Percentiles rank a stretch among this genome's conserved stretches.
Conservation (phyloP, 257 asterid genomes). For the Primulina huaijiensis region DNA sequence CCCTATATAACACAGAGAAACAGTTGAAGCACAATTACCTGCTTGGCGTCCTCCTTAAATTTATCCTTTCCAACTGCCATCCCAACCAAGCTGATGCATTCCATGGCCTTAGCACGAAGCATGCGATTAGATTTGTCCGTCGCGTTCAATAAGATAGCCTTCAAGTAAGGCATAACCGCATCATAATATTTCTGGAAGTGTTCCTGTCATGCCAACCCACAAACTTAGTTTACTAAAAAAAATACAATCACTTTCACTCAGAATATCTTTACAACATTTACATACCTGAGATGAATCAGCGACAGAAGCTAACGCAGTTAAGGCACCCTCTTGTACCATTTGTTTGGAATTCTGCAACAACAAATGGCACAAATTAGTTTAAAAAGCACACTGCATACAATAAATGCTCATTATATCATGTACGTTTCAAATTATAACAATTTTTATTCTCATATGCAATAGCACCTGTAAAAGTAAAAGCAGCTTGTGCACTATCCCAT, state of each 20-base stretch:
- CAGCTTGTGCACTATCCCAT: slow-evolving; percentile 77
- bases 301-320: slow-evolving; percentile 93
- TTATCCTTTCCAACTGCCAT: slow-evolving; percentile 96
- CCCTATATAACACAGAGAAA: background rate
- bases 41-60: slow-evolving; percentile 87
- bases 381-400: slow-evolving; percentile 5
- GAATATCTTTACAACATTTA: background rate
- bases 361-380: slow-evolving; percentile 19
- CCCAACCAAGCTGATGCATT: slow-evolving; percentile 92
- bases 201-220: slow-evolving; percentile 41
- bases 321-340: slow-evolving; percentile 99
- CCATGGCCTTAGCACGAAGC: slow-evolving; percentile 99
- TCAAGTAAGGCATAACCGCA: slow-evolving; percentile 90
- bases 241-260: slow-evolving; percentile 5
- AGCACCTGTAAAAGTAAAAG: slow-evolving; percentile 80
- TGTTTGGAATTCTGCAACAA: slow-evolving; percentile 78
- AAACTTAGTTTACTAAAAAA: slow-evolving; percentile 24
- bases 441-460: slow-evolving; percentile 13
- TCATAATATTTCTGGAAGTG: slow-evolving; percentile 84
- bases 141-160: slow-evolving; percentile 80
- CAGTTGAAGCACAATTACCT: slow-evolving; percentile 40
- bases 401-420: background rate
- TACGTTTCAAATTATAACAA: too few species aligned
- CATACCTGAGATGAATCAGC: slow-evolving; percentile 94
- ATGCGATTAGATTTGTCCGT: slow-evolving; percentile 83